Evolutionary conservation across 805 yeast genomes (phyloP).

Genomic region (Myxozyma monticola): DNA sequence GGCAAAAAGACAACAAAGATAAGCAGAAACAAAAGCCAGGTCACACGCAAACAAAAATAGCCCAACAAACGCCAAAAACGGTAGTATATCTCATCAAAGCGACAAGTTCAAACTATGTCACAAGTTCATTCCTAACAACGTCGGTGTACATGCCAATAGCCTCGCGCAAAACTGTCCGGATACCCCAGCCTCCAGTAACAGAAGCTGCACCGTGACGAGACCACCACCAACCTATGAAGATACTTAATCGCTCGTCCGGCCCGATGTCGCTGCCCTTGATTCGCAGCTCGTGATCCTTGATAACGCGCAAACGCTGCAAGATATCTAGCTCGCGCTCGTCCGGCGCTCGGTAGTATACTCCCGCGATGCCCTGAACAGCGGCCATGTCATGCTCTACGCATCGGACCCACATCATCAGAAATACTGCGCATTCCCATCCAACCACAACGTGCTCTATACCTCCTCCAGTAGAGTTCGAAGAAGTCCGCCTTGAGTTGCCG

Average conservation of each 20-base stretch:
- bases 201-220: slow-evolving; percentile 14
- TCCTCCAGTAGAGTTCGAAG: slow-evolving; percentile 1
- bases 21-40: too few relatives aligned
- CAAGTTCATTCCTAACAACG: slow-evolving; percentile 10
- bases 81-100: too few relatives aligned
- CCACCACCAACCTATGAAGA: slow-evolving; percentile 27
- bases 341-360: slow-evolving; percentile 17
- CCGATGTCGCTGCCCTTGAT: not conserved
- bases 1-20: too few relatives aligned
- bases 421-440: slow-evolving; percentile 25
- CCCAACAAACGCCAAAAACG: too few relatives aligned
- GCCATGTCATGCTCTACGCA: slow-evolving; percentile 25
- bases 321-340: slow-evolving; percentile 23
- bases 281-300: slow-evolving; percentile 8
- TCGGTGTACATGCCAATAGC: slow-evolving; percentile 14
- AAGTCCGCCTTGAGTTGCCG: not conserved
- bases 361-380: slow-evolving; percentile 1
- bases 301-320: slow-evolving; percentile 10
- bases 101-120: not conserved
- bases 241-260: slow-evolving; percentile 12
- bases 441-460: slow-evolving; percentile 22
- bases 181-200: slow-evolving; percentile 22
- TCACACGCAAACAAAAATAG: too few relatives aligned
- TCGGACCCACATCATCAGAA: slow-evolving; percentile 23
- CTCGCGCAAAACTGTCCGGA: slow-evolving; percentile 18